A percentile compares a stretch with the other conserved stretches of the same genome.
These are phyloP conservation scores for Verticillium alfalfae DNA, from an alignment of 2,329 filamentous ascomycete genomes.

Conservation along the genomic window DNA sequence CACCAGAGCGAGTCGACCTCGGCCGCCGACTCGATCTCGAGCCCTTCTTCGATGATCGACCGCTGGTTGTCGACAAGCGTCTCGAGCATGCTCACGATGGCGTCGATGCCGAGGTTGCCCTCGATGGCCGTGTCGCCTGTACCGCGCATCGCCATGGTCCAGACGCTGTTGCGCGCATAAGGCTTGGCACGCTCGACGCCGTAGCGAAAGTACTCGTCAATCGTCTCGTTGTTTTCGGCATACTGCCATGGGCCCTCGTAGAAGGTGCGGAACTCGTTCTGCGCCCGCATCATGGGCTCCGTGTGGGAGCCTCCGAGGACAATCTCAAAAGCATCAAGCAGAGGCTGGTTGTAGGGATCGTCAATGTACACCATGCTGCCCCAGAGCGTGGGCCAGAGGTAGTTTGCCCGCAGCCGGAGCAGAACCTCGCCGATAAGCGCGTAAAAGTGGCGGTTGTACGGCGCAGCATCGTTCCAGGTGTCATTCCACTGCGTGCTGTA, in stretches of 20 bases:
- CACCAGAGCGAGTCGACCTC: constrained; percentile 66
- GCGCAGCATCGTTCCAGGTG: constrained; percentile 35
- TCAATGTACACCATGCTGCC: constrained; percentile 67
- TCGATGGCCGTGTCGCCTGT: constrained; percentile 58
- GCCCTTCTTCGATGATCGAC: constrained; percentile 49
- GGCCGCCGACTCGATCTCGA: constrained; percentile 40
- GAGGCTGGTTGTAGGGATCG: constrained; percentile 60
- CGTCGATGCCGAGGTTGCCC: constrained; percentile 42
- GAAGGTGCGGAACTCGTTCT: constrained; percentile 49
- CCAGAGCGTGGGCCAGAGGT: constrained; percentile 71
- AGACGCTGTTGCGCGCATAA: constrained; percentile 58
- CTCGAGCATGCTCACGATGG: constrained; percentile 54
- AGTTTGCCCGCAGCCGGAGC: constrained; percentile 65
- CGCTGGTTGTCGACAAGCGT: constrained; percentile 56
- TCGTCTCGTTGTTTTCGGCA: constrained; percentile 62
- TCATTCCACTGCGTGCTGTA: constrained; percentile 28
- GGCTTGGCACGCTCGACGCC: constrained; percentile 60
- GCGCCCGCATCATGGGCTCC: constrained; percentile 62
- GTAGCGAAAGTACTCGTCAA: constrained; percentile 63
- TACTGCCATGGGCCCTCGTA: constrained; percentile 63
- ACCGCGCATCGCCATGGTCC: constrained; percentile 67
- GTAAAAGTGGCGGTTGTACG: constrained; percentile 60
- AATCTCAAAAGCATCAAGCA: constrained; percentile 69
- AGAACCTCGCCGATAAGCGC: constrained; percentile 65
- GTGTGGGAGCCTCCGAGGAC: constrained; percentile 70